Evolutionary conservation across 306 rosid species (phyloP).

Genomic region (Cyamopsis tetragonoloba): DNA sequence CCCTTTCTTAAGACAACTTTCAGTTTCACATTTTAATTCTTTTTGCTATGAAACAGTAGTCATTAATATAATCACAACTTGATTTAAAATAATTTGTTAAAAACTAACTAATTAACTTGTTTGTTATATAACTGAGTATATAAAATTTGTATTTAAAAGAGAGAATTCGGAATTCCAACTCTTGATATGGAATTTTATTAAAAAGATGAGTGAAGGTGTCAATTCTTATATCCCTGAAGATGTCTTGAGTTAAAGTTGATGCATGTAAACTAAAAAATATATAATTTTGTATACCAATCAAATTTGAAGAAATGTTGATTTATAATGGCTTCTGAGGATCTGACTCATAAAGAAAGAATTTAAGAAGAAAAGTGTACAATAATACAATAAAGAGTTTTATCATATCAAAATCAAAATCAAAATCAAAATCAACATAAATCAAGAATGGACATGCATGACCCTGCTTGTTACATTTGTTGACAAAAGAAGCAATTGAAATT

Average conservation of each 20-base stretch:
- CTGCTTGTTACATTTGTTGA: conserved; percentile 7
- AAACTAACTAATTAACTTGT: no score
- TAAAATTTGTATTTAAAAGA: no score
- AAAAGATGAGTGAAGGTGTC: neutral
- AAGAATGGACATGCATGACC: neutral
- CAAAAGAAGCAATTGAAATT: conserved; percentile 29
- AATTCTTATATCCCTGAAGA: no score
- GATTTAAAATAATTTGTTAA: no score
- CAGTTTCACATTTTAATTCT: neutral
- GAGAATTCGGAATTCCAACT: no score
- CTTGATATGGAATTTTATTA: no score
- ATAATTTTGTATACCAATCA: neutral
- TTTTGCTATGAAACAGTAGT: neutral
- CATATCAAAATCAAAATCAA: neutral
- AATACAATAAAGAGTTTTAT: neutral
- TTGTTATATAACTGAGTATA: no score
- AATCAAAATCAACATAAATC: neutral
- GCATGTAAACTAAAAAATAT: neutral
- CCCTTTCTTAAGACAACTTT: neutral
- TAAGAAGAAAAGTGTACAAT: neutral
- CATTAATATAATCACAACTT: neutral
- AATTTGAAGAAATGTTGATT: conserved; percentile 7
- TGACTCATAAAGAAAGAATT: neutral
- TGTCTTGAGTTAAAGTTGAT: no score
- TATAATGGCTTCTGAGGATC: neutral